Percentiles rank a stretch among this genome's conserved stretches.
Conservation (phyloP, 495 filamentous ascomycete species). For the Xanthoparmelia taractica region DNA sequence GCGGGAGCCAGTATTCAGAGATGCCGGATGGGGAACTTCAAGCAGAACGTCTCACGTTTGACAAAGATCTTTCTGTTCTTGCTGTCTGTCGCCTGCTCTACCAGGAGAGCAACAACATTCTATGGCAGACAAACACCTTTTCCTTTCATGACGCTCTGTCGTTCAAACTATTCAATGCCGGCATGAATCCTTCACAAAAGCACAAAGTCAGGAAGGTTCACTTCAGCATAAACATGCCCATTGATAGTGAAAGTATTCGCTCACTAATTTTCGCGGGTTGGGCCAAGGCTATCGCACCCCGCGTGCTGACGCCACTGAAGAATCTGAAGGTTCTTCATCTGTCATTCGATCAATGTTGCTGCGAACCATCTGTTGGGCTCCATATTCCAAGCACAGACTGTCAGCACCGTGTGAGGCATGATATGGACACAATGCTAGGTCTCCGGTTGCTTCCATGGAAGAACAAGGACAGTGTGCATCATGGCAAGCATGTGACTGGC, state of each 20-base stretch:
- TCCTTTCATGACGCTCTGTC: background rate
- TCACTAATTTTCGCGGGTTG: too few species aligned
- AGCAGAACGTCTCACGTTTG: background rate
- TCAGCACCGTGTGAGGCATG: too few species aligned
- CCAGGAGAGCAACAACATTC: background rate
- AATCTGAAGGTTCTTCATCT: background rate
- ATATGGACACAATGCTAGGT: background rate
- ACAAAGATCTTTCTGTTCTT: background rate
- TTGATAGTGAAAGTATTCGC: background rate
- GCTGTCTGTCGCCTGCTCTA: background rate
- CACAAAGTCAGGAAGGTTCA: background rate
- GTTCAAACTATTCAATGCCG: background rate
- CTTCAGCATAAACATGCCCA: background rate
- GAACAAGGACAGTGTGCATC: background rate
- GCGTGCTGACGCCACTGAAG: background rate
- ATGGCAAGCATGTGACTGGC: background rate
- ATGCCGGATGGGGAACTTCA: too few species aligned
- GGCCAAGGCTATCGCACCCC: background rate
- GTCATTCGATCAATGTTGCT: background rate
- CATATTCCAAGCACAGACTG: too few species aligned
- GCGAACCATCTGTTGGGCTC: background rate
- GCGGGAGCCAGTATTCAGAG: background rate
- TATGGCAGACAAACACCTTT: constrained; percentile 2
- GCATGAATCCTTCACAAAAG: background rate
- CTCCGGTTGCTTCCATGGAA: background rate